Evolutionary conservation across 192 early-diverging fungal species (phyloP).

Genomic region (Coemansia sp.): DNA sequence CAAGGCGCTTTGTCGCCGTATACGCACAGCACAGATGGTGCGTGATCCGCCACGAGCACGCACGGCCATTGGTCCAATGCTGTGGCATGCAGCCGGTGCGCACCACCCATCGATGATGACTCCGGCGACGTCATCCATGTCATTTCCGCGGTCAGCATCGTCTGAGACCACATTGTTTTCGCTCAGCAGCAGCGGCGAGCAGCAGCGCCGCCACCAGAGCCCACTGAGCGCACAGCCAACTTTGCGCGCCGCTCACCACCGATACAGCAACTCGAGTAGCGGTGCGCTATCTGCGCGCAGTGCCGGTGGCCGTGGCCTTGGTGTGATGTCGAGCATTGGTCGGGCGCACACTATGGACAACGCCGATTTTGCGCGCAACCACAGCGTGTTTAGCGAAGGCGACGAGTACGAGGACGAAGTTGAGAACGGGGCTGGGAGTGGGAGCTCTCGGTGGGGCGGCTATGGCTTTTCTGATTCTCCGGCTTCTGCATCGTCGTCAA

Average conservation of each 20-base stretch:
- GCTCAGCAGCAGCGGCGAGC: too few species aligned
- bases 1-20: conserved; percentile 24
- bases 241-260: conserved; percentile 5
- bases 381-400: conserved; percentile 24
- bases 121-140: conserved; percentile 7
- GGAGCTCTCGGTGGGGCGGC: too few species aligned
- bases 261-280: conserved; percentile 23
- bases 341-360: conserved; percentile 40
- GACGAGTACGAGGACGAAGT: conserved; percentile 11
- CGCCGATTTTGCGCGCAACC: conserved; percentile 30
- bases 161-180: too few species aligned
- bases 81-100: conserved; percentile 25
- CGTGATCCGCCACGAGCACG: conserved; percentile 41
- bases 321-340: not conserved
- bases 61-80: conserved; percentile 45
- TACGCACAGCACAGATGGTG: conserved; percentile 36
- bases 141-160: conserved; percentile 4
- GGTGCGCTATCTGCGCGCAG: conserved; percentile 6
- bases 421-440: too few species aligned
- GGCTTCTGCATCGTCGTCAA: conserved; percentile 1
- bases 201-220: conserved; percentile 12
- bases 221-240: not conserved
- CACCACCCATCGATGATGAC: conserved; percentile 13
- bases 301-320: too few species aligned
- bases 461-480: too few species aligned